A percentile compares a stretch with the other conserved stretches of the same genome.
Evolutionary conservation across 257 asterid species (phyloP).

Genomic region (Solanum corneliomulleri): DNA sequence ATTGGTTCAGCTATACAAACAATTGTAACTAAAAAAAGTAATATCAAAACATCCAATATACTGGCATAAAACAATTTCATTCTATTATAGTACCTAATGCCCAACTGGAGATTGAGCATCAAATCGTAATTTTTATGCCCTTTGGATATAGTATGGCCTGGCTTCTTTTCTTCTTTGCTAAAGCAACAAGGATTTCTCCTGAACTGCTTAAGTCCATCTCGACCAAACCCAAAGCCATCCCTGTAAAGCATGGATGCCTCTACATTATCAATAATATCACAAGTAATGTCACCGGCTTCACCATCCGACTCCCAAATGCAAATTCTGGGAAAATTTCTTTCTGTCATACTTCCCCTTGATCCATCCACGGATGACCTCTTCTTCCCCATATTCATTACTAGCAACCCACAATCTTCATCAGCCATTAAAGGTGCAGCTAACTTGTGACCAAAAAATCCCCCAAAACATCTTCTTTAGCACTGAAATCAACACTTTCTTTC

Average conservation of each 20-base stretch:
- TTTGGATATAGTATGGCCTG: constrained; percentile 72
- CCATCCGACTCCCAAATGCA: constrained; percentile 99
- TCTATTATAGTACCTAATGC: constrained; percentile 49
- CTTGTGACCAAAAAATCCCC: constrained; percentile 26
- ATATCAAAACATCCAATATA: not conserved
- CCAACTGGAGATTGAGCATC: constrained; percentile 97
- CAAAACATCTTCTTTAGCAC: constrained; percentile 16
- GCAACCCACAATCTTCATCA: constrained; percentile 26
- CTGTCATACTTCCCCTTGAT: constrained; percentile 30
- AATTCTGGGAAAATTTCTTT: constrained; percentile 63
- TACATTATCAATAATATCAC: constrained; percentile 79
- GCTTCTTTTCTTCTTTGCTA: constrained; percentile 72
- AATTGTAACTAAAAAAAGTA: not conserved
- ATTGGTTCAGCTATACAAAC: not conserved
- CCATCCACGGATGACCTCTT: constrained; percentile 59
- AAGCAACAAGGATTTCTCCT: constrained; percentile 56
- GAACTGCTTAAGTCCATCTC: constrained; percentile 55
- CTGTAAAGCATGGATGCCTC: constrained; percentile 71
- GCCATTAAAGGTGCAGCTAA: constrained; percentile 32
- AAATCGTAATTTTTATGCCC: constrained; percentile 93
- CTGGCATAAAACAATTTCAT: not conserved
- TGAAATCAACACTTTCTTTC: not conserved
- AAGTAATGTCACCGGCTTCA: constrained; percentile 92
- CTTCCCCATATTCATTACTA: constrained; percentile 28
- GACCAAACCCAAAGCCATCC: constrained; percentile 40